phyloP scores from a whole-genome alignment of 2,329 filamentous ascomycete species.

The Fusarium penzigii region DNA sequence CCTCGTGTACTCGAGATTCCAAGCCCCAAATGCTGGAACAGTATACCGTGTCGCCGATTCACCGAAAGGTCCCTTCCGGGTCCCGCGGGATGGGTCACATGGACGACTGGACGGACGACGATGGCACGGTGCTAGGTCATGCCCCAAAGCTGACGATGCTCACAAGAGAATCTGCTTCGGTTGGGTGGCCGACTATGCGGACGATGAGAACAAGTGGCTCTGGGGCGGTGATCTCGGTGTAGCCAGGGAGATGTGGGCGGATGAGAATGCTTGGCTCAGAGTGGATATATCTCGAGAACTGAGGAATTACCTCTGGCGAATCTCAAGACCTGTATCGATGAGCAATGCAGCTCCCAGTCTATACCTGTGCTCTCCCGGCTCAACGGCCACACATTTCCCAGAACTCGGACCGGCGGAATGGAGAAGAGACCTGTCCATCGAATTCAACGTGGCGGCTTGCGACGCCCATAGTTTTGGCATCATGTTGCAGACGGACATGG shows the following conservation, averaged over 20 bases:
- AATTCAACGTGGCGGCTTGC: conserved; percentile 25
- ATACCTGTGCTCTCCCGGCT: conserved; percentile 28
- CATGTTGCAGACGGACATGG: conserved; percentile 29
- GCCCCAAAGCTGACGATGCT: conserved; percentile 30
- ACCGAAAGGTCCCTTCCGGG: conserved; percentile 36
- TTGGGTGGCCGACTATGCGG: conserved; percentile 36
- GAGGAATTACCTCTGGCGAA: conserved; percentile 17
- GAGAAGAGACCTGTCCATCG: conserved; percentile 22
- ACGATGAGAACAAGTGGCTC: conserved; percentile 37
- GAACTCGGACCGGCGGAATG: conserved; percentile 20
- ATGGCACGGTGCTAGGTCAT: conserved; percentile 41
- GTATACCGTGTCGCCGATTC: conserved; percentile 38
- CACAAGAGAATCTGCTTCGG: conserved; percentile 35
- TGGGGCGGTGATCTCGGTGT: conserved; percentile 39
- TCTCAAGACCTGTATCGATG: conserved; percentile 19
- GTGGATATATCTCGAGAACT: conserved; percentile 28
- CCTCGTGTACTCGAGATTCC: conserved; percentile 35
- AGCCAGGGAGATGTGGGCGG: conserved; percentile 33
- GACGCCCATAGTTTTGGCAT: conserved; percentile 33
- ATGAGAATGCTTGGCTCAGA: conserved; percentile 26
- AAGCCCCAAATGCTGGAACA: conserved; percentile 37
- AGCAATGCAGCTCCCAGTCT: conserved; percentile 25
- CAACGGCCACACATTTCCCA: conserved; percentile 28
- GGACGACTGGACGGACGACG: conserved; percentile 37
- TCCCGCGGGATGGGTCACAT: conserved; percentile 35